phyloP scores from a whole-genome alignment of 2,329 filamentous ascomycete genomes.

The Orbilia javanica region DNA sequence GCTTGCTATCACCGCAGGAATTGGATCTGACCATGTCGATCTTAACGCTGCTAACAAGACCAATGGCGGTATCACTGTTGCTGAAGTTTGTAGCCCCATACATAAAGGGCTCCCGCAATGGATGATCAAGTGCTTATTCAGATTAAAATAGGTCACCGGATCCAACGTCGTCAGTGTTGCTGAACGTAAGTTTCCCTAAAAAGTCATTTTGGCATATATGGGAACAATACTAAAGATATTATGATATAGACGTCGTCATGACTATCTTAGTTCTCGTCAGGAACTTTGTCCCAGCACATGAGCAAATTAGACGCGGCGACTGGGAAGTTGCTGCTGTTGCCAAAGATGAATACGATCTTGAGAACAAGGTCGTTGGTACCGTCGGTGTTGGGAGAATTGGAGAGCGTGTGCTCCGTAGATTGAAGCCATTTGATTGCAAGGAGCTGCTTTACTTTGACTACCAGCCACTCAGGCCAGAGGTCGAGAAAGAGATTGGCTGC shows the following conservation, averaged over 20 bases:
- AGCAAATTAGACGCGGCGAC: constrained; percentile 87
- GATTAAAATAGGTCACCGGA: constrained; percentile 76
- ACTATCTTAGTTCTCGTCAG: constrained; percentile 95
- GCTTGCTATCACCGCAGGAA: constrained; percentile 95
- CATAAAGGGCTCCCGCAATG: neutral
- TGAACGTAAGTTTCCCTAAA: constrained; percentile 71
- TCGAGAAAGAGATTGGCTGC: constrained; percentile 95
- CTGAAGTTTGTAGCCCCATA: constrained; percentile 71
- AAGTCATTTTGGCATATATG: neutral
- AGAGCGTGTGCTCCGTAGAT: constrained; percentile 93
- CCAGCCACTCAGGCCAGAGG: constrained; percentile 87
- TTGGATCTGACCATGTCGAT: constrained; percentile 96
- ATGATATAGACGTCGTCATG: constrained; percentile 82
- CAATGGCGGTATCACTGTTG: constrained; percentile 88
- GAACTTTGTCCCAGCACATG: constrained; percentile 98
- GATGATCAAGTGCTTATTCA: neutral
- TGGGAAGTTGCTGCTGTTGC: constrained; percentile 97
- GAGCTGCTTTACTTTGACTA: constrained; percentile 99
- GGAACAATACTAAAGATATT: neutral
- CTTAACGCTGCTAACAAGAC: constrained; percentile 97
- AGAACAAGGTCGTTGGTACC: constrained; percentile 97
- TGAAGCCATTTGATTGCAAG: constrained; percentile 99
- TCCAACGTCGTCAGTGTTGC: constrained; percentile 98
- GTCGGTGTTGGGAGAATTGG: constrained; percentile 97
- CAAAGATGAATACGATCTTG: constrained; percentile 98